phyloP scores from a whole-genome alignment of 148 eudicot species.

The Dianthus caryophyllus region DNA sequence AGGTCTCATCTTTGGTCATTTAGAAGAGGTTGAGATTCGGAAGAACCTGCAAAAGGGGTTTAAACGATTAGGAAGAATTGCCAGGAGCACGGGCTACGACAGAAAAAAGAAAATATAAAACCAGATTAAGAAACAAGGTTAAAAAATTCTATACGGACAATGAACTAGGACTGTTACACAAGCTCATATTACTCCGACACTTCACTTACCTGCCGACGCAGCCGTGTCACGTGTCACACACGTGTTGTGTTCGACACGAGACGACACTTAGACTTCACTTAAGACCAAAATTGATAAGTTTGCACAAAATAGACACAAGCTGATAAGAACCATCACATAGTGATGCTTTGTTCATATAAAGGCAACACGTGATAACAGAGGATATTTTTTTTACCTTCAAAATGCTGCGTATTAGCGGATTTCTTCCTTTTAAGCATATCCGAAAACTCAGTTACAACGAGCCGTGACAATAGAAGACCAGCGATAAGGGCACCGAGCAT shows the following conservation, averaged over 20 bases:
- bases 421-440: constrained; percentile 37
- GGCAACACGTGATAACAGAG: constrained; percentile 5
- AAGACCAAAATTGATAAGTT: no score
- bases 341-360: neutral
- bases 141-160: neutral
- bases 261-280: no score
- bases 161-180: no score
- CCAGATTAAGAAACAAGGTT: neutral
- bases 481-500: constrained; percentile 72
- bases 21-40: constrained; percentile 51
- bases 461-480: constrained; percentile 66
- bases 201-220: no score
- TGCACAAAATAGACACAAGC: no score
- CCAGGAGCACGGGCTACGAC: neutral
- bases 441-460: constrained; percentile 55
- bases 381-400: constrained; percentile 43
- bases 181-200: no score
- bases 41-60: constrained; percentile 35
- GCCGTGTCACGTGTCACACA: no score
- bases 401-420: constrained; percentile 19
- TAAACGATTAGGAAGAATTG: neutral
- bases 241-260: no score
- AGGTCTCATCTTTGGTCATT: constrained; percentile 33
- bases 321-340: no score
- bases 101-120: neutral